A percentile compares a stretch with the other conserved stretches of the same genome.
Evolutionary conservation across 177 flowering plant genomes (phyloP).

Genomic region (Vitis hybrid): DNA sequence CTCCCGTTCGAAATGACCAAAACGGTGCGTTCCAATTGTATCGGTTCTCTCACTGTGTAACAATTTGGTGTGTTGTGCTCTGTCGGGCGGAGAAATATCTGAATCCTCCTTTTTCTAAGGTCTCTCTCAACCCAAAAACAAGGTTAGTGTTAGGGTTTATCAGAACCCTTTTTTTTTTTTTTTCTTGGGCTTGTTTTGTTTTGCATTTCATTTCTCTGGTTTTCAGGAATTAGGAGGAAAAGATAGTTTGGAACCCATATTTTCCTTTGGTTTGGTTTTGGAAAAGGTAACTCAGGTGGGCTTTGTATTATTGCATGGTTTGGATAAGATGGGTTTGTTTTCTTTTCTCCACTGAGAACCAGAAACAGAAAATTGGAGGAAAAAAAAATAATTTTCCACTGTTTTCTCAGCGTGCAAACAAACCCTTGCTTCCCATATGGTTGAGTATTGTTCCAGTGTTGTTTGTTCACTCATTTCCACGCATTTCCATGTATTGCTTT

Average conservation of each 20-base stretch:
- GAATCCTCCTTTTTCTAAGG: not conserved
- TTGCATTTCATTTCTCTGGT: not conserved
- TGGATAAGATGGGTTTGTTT: no score
- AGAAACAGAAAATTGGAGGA: not conserved
- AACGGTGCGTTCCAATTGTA: no score
- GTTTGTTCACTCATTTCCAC: not conserved
- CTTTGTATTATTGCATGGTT: not conserved
- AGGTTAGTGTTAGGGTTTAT: not conserved
- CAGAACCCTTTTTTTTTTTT: not conserved
- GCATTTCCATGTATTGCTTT: not conserved
- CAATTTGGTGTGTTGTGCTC: not conserved
- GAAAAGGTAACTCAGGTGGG: not conserved
- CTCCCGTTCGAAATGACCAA: no score
- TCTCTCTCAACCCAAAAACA: no score
- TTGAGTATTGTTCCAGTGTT: no score
- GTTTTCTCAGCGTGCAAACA: not conserved
- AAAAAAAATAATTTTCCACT: not conserved
- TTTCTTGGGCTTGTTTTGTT: not conserved
- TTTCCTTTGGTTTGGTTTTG: not conserved
- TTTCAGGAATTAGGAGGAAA: not conserved
- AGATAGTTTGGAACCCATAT: not conserved
- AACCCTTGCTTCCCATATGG: no score
- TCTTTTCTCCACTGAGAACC: no score
- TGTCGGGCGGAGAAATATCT: not conserved
- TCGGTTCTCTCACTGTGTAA: no score